phyloP scores from a whole-genome alignment of 768 basidiomycete species.

The Trametes coccinea region DNA sequence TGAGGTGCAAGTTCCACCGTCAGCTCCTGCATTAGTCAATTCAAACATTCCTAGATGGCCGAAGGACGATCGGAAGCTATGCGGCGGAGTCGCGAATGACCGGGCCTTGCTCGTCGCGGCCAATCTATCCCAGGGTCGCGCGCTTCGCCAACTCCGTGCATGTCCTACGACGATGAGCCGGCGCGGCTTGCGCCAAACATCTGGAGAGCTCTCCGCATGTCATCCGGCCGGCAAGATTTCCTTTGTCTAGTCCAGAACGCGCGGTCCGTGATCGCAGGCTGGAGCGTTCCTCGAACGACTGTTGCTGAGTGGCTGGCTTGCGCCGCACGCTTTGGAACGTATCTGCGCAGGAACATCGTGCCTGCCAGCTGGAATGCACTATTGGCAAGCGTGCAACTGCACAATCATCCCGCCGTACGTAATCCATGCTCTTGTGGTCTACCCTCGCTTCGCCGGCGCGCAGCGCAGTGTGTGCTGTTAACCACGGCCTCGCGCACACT shows the following conservation, averaged over 20 bases:
- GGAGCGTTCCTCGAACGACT: neutral
- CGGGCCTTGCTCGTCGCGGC: neutral
- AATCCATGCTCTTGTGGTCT: no score
- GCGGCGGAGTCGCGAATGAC: neutral
- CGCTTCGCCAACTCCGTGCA: neutral
- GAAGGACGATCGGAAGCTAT: slow-evolving; percentile 3
- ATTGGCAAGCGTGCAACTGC: no score
- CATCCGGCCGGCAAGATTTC: neutral
- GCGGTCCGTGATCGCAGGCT: neutral
- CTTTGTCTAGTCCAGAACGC: neutral
- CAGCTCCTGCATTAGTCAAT: slow-evolving; percentile 14
- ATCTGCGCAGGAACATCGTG: neutral
- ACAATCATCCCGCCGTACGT: no score
- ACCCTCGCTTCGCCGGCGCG: no score
- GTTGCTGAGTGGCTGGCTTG: no score
- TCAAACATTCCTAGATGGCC: slow-evolving; percentile 23
- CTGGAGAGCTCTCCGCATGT: neutral
- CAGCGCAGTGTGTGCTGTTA: no score
- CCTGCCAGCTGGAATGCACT: neutral
- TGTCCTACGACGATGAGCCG: neutral
- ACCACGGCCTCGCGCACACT: no score
- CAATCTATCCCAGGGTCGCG: slow-evolving; percentile 8
- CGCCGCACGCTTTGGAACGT: neutral
- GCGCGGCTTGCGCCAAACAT: neutral
- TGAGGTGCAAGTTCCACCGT: neutral